These are phyloP conservation scores for Caryopteris hybrid DNA, from an alignment of 305 asterid species.

Conservation along the genomic window DNA sequence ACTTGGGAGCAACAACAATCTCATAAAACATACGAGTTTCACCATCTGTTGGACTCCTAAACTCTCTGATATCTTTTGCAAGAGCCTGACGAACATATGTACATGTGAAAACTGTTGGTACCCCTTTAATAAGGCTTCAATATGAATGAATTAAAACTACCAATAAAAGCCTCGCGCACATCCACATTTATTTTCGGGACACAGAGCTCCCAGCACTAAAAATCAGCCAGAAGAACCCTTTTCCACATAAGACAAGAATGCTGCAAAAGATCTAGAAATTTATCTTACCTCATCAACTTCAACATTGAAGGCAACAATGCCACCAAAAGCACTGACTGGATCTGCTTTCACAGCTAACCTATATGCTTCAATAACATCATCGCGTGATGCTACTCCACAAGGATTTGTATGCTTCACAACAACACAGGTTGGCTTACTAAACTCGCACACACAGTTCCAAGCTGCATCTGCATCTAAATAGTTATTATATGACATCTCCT, in stretches of 20 bases:
- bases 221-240: not conserved
- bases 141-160: not conserved
- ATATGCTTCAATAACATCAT: conserved; percentile 80
- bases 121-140: not conserved
- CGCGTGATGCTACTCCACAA: conserved; percentile 97
- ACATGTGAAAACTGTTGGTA: not conserved
- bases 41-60: conserved; percentile 88
- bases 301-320: conserved; percentile 94
- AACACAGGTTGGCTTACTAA: conserved; percentile 86
- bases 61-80: conserved; percentile 89
- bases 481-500: conserved; percentile 97
- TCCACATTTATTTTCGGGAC: too few relatives aligned
- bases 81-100: conserved; percentile 50
- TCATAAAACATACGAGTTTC: conserved; percentile 94
- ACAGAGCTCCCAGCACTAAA: too few relatives aligned
- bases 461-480: conserved; percentile 98
- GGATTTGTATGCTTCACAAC: conserved; percentile 96
- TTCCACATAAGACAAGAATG: not conserved
- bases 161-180: too few relatives aligned
- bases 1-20: conserved; percentile 90
- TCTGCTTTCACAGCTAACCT: conserved; percentile 94
- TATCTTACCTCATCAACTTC: conserved; percentile 91
- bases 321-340: conserved; percentile 98
- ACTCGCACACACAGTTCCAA: conserved; percentile 96
- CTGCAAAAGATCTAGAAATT: conserved; percentile 8